Conservation (phyloP, 495 filamentous ascomycete genomes). For the Podospora fimiseda region DNA sequence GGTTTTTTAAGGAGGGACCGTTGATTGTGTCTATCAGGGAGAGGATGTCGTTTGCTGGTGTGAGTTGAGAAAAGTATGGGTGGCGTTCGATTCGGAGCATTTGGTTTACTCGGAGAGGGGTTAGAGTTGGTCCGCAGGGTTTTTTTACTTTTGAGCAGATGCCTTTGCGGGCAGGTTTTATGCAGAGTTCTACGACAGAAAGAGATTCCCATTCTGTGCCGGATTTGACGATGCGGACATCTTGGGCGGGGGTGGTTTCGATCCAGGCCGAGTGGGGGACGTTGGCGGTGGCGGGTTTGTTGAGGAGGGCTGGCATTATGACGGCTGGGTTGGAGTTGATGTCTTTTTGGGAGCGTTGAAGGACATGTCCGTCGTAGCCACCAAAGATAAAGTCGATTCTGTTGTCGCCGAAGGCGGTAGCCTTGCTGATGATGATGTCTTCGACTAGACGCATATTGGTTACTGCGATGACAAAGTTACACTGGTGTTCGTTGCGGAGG, state of each 20-base stretch:
- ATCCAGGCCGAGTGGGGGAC: too few species aligned
- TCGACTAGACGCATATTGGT: background rate
- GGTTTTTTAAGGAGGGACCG: background rate
- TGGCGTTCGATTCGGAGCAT: background rate
- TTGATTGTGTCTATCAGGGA: background rate
- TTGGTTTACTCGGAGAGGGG: background rate
- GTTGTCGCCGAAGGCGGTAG: background rate
- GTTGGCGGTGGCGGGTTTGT: too few species aligned
- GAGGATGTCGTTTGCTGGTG: background rate
- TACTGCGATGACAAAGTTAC: background rate
- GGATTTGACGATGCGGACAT: background rate
- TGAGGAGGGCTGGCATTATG: background rate
- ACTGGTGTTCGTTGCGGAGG: background rate
- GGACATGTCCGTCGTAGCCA: background rate
- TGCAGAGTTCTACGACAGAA: background rate
- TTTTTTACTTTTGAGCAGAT: too few species aligned
- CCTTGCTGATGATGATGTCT: background rate
- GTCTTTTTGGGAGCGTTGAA: background rate
- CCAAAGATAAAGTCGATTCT: constrained; percentile 1
- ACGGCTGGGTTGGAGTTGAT: background rate
- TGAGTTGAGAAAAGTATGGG: background rate
- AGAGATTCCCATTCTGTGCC: background rate
- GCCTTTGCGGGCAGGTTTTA: background rate
- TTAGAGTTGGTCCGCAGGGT: background rate
- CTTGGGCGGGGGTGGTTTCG: background rate